Conservation (phyloP, 1,284 basidiomycete genomes). For the Inonotus hispidus region DNA sequence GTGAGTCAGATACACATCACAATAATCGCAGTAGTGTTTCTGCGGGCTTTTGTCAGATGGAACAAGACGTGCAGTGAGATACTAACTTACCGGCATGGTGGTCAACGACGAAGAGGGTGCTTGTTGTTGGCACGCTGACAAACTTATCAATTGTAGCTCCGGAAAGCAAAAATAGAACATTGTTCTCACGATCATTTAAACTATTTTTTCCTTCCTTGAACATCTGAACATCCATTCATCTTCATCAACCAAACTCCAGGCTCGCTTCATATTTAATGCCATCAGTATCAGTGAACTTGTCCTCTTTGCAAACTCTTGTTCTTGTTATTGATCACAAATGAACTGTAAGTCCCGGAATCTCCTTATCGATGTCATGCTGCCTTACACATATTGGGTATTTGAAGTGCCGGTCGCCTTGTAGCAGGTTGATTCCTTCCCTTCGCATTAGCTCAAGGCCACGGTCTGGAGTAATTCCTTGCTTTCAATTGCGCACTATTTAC, state of each 20-base stretch:
- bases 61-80: background rate
- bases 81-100: constrained; percentile 19
- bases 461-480: background rate
- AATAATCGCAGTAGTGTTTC: constrained; percentile 93
- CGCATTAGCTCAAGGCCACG: background rate
- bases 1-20: constrained; percentile 87
- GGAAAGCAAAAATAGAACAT: background rate
- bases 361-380: no score
- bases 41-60: constrained; percentile 26
- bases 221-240: background rate
- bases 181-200: background rate
- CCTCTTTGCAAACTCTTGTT: no score
- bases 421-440: no score
- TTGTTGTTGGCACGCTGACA: background rate
- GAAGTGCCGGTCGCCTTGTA: no score
- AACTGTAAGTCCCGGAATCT: no score
- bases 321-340: no score
- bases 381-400: no score
- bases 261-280: no score
- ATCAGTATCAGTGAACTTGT: no score
- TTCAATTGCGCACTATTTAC: background rate
- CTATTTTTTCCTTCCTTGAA: background rate
- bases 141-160: background rate
- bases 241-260: no score
- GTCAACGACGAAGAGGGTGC: constrained; percentile 10